These are phyloP conservation scores for Cairneyella variabilis DNA, from an alignment of 495 filamentous ascomycete genomes.

Conservation along the genomic window DNA sequence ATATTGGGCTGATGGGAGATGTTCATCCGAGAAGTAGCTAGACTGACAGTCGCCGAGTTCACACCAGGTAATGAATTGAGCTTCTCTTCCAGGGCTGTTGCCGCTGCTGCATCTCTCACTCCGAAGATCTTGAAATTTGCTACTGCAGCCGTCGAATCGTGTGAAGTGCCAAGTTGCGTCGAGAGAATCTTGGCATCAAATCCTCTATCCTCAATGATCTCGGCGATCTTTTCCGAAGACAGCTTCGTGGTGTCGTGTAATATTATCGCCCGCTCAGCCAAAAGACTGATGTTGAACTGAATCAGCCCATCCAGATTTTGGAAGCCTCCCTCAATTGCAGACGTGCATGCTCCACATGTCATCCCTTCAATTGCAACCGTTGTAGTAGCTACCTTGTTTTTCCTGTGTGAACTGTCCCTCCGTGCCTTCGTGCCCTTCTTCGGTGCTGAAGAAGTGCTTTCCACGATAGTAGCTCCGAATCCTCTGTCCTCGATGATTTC, in stretches of 20 bases:
- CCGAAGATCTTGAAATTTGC: conserved; percentile 84
- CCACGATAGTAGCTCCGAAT: conserved; percentile 81
- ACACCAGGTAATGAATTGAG: conserved; percentile 67
- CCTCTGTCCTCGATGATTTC: conserved; percentile 87
- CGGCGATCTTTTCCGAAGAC: conserved; percentile 68
- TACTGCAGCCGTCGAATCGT: conserved; percentile 44
- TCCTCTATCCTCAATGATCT: conserved; percentile 86
- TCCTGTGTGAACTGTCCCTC: conserved; percentile 7
- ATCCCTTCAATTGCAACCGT: conserved; percentile 92
- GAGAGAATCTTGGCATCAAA: conserved; percentile 86
- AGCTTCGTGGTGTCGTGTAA: conserved; percentile 72
- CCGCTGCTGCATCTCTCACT: conserved; percentile 62
- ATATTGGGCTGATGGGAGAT: conserved; percentile 66
- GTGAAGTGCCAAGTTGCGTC: conserved; percentile 41
- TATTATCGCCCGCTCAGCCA: conserved; percentile 88
- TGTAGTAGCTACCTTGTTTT: conserved; percentile 53
- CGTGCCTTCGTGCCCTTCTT: conserved; percentile 31
- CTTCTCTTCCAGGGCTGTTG: conserved; percentile 64
- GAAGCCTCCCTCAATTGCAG: conserved; percentile 81
- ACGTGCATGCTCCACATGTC: conserved; percentile 95
- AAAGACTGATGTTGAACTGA: conserved; percentile 89
- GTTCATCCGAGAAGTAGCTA: conserved; percentile 61
- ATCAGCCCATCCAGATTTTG: conserved; percentile 67
- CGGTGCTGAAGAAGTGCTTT: conserved; percentile 37
- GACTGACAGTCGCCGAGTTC: conserved; percentile 63